phyloP scores from a whole-genome alignment of 805 yeast species.

The Jamesozyma spencerorum region DNA sequence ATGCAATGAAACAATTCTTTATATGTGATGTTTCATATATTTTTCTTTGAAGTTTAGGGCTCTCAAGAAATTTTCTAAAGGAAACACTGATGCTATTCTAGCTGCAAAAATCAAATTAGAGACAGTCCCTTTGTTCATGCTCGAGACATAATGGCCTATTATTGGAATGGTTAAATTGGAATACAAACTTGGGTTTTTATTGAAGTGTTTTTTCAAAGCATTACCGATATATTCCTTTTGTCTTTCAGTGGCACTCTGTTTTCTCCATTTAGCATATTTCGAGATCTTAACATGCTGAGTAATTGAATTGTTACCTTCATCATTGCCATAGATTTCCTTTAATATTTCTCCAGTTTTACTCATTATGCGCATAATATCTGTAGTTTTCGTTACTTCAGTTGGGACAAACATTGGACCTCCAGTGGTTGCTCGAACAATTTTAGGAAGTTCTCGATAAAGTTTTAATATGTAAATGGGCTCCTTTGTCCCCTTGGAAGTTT shows the following conservation, averaged over 20 bases:
- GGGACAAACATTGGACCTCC: slow-evolving; percentile 9
- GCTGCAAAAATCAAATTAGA: slow-evolving; percentile 23
- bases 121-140: slow-evolving; percentile 23
- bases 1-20: no score
- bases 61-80: slow-evolving; percentile 16
- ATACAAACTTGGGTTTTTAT: slow-evolving; percentile 6
- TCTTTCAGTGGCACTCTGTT: slow-evolving; percentile 19
- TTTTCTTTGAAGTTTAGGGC: no score
- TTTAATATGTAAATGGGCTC: slow-evolving; percentile 10
- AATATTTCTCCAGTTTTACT: slow-evolving; percentile 24
- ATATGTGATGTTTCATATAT: no score
- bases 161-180: neutral
- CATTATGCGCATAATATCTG: slow-evolving; percentile 9
- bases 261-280: slow-evolving; percentile 30
- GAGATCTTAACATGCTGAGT: slow-evolving; percentile 6
- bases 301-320: no score
- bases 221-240: slow-evolving; percentile 13
- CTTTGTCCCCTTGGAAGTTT: slow-evolving; percentile 8
- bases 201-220: slow-evolving; percentile 3
- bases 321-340: neutral
- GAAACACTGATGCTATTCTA: slow-evolving; percentile 24
- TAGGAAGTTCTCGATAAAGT: slow-evolving; percentile 15
- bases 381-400: slow-evolving; percentile 8
- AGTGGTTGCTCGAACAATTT: slow-evolving; percentile 10
- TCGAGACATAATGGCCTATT: slow-evolving; percentile 6